phyloP scores from a whole-genome alignment of 2,329 filamentous ascomycete species.

The Fusarium sp. region DNA sequence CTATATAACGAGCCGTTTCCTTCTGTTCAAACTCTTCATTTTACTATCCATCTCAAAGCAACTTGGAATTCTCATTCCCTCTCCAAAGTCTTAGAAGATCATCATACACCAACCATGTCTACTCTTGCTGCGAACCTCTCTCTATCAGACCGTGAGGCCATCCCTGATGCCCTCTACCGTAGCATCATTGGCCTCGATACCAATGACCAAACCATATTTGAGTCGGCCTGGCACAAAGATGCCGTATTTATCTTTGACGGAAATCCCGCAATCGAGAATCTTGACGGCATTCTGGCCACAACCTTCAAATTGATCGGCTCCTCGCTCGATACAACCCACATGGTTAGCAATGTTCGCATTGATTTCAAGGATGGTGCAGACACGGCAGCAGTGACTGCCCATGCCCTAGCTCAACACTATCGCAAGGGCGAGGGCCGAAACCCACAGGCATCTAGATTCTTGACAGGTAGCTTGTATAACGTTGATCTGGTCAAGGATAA shows the following conservation, averaged over 20 bases:
- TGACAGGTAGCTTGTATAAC: conserved; percentile 22
- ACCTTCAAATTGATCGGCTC: conserved; percentile 14
- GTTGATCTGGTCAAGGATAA: conserved; percentile 20
- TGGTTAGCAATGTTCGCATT: conserved; percentile 19
- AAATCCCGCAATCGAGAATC: neutral
- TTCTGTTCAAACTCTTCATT: neutral
- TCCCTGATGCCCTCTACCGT: conserved; percentile 23
- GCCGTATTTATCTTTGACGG: conserved; percentile 18
- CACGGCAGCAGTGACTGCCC: conserved; percentile 11
- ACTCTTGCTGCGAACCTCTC: conserved; percentile 8
- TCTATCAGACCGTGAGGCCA: conserved; percentile 17
- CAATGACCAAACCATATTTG: conserved; percentile 9
- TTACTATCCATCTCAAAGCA: neutral
- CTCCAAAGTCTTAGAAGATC: neutral
- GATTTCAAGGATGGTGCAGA: conserved; percentile 15
- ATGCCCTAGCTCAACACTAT: conserved; percentile 25
- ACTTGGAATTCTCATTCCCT: neutral
- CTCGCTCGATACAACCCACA: conserved; percentile 20
- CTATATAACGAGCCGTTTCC: neutral
- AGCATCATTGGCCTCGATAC: conserved; percentile 22
- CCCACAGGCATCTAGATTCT: conserved; percentile 10
- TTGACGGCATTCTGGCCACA: conserved; percentile 14
- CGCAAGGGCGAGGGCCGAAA: conserved; percentile 15
- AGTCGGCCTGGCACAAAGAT: conserved; percentile 26
- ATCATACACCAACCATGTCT: neutral